Conservation (phyloP, 441 rosid genomes). For the Aleurites moluccanus region DNA sequence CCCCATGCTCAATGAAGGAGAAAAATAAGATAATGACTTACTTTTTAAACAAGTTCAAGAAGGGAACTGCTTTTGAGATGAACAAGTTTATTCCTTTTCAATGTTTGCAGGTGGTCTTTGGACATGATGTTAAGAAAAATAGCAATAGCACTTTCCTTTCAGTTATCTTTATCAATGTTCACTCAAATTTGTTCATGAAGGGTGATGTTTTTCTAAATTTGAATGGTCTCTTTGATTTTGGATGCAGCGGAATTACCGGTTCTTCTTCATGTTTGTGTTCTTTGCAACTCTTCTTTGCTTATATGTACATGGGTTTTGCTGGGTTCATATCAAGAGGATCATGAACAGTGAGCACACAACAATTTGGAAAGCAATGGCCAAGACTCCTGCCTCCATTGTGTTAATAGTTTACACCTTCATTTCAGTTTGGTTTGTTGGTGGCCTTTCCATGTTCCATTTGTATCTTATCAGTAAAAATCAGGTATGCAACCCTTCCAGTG, state of each 20-base stretch:
- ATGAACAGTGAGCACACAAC: slow-evolving; percentile 51
- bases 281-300: slow-evolving; percentile 79
- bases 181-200: background rate
- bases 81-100: background rate
- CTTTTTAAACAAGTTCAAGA: background rate
- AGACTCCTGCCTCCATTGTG: slow-evolving; percentile 86
- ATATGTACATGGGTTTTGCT: slow-evolving; percentile 85
- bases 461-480: slow-evolving; percentile 93
- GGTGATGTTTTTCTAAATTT: slow-evolving; percentile 9
- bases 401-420: slow-evolving; percentile 69
- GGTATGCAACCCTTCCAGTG: slow-evolving; percentile 41
- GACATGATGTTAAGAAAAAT: background rate
- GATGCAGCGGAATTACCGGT: slow-evolving; percentile 93
- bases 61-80: background rate
- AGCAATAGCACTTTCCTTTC: background rate
- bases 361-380: slow-evolving; percentile 79
- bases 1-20: background rate
- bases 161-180: background rate
- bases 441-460: slow-evolving; percentile 82
- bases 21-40: background rate
- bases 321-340: slow-evolving; percentile 79
- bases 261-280: slow-evolving; percentile 91
- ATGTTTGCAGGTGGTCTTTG: background rate
- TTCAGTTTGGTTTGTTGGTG: slow-evolving; percentile 94
- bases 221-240: slow-evolving; percentile 20